These are phyloP conservation scores for Erythrobasidium yunnanense DNA, from an alignment of 768 basidiomycete genomes.

Conservation along the genomic window DNA sequence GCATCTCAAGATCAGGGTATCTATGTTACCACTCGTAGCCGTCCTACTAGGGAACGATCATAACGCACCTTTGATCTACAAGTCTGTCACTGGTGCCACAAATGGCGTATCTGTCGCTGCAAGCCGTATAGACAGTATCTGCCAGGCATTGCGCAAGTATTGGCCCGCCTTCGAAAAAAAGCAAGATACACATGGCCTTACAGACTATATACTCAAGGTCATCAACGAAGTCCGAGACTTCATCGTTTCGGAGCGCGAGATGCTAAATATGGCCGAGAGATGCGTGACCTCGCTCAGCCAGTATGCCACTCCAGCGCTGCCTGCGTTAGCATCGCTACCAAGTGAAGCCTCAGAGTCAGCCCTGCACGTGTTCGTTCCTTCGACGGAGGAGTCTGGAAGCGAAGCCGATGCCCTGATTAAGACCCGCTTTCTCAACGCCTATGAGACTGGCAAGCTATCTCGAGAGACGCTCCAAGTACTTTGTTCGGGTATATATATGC, in stretches of 20 bases:
- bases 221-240: conserved; percentile 17
- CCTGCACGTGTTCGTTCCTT: neutral
- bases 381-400: neutral
- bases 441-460: neutral
- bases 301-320: neutral
- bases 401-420: neutral
- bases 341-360: neutral
- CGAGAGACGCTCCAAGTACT: conserved; percentile 8
- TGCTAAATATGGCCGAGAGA: neutral
- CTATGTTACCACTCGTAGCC: neutral
- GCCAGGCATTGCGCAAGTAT: neutral
- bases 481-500: neutral
- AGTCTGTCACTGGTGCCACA: neutral
- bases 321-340: neutral
- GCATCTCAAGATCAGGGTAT: neutral
- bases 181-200: neutral
- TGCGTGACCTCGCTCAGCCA: conserved; percentile 2
- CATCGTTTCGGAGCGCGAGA: conserved; percentile 9
- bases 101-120: neutral
- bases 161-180: neutral
- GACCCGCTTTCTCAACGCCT: conserved; percentile 11
- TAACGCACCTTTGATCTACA: conserved; percentile 4
- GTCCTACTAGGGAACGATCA: conserved; percentile 18
- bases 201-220: neutral
- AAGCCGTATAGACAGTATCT: neutral